Percentiles rank a stretch among this genome's conserved stretches.
These are phyloP conservation scores for Salvia miltiorrhiza DNA, from an alignment of 257 asterid genomes.

Conservation along the genomic window DNA sequence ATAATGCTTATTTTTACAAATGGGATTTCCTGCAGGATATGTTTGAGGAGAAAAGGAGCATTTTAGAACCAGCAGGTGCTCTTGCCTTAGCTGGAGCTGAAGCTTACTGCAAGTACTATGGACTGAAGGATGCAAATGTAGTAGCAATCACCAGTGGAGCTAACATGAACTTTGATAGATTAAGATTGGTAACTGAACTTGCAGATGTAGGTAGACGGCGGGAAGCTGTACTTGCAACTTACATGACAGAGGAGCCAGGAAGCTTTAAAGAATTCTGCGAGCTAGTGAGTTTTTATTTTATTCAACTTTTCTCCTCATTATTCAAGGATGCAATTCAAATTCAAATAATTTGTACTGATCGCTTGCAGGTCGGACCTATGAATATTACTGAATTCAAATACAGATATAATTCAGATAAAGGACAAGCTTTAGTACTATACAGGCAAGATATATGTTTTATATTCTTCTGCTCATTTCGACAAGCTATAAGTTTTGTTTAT, in stretches of 20 bases:
- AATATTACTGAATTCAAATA: slow-evolving; percentile 85
- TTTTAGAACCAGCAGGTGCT: slow-evolving; percentile 94
- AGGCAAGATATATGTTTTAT: slow-evolving; percentile 46
- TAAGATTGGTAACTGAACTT: slow-evolving; percentile 90
- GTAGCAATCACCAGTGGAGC: slow-evolving; percentile 90
- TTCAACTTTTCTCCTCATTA: not conserved
- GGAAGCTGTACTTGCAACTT: slow-evolving; percentile 87
- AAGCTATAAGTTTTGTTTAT: not conserved
- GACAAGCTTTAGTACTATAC: slow-evolving; percentile 68
- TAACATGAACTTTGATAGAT: slow-evolving; percentile 86
- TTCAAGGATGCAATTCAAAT: not conserved
- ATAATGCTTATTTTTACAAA: slow-evolving; percentile 6
- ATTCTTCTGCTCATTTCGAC: slow-evolving; percentile 6
- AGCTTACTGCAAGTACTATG: slow-evolving; percentile 81
- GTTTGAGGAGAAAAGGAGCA: slow-evolving; percentile 93
- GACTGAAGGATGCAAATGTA: slow-evolving; percentile 64
- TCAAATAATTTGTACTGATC: slow-evolving; percentile 15
- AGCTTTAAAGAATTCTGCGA: slow-evolving; percentile 70
- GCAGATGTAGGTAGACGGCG: slow-evolving; percentile 84
- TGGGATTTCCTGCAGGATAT: slow-evolving; percentile 53
- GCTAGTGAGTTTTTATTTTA: slow-evolving; percentile 44
- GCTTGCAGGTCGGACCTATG: slow-evolving; percentile 78
- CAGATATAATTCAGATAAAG: slow-evolving; percentile 66
- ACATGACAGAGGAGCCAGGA: slow-evolving; percentile 75
- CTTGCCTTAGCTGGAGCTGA: slow-evolving; percentile 95